A percentile compares a stretch with the other conserved stretches of the same genome.
phyloP scores from a whole-genome alignment of 768 basidiomycete species.

The Brasilioporus rufonigricans region DNA sequence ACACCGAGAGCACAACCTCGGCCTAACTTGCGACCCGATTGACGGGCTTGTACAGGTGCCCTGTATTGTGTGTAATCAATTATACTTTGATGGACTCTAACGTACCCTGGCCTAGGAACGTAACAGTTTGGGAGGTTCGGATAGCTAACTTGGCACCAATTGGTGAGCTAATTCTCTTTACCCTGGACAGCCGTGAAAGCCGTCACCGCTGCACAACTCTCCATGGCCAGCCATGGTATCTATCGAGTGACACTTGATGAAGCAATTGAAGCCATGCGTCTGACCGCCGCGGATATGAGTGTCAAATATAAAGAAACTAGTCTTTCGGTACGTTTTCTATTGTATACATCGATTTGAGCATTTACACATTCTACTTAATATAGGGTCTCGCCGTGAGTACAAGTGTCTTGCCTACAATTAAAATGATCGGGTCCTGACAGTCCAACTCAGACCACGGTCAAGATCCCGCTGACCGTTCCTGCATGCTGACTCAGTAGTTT shows the following conservation, averaged over 20 bases:
- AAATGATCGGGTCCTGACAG: slow-evolving; percentile 9
- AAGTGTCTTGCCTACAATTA: neutral
- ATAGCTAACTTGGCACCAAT: neutral
- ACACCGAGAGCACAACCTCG: slow-evolving; percentile 82
- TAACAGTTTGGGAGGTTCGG: slow-evolving; percentile 78
- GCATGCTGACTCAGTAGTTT: slow-evolving; percentile 53
- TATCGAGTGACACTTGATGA: slow-evolving; percentile 90
- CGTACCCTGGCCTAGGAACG: slow-evolving; percentile 51
- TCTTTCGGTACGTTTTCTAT: slow-evolving; percentile 61
- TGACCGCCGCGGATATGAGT: slow-evolving; percentile 94
- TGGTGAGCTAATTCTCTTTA: slow-evolving; percentile 7
- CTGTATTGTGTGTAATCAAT: slow-evolving; percentile 64
- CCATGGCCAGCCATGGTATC: slow-evolving; percentile 87
- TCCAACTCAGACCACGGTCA: slow-evolving; percentile 59
- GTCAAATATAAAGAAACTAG: slow-evolving; percentile 95
- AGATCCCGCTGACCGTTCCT: slow-evolving; percentile 82
- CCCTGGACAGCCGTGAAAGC: slow-evolving; percentile 75
- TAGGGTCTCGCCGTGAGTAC: slow-evolving; percentile 59
- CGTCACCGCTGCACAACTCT: slow-evolving; percentile 89
- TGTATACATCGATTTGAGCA: neutral
- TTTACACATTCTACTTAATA: neutral
- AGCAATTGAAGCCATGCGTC: slow-evolving; percentile 92
- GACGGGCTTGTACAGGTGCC: slow-evolving; percentile 93
- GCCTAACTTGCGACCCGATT: slow-evolving; percentile 92
- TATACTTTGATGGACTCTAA: slow-evolving; percentile 1